These are phyloP conservation scores for Collybiopsis confluens DNA, from an alignment of 768 basidiomycete species.

Conservation along the genomic window DNA sequence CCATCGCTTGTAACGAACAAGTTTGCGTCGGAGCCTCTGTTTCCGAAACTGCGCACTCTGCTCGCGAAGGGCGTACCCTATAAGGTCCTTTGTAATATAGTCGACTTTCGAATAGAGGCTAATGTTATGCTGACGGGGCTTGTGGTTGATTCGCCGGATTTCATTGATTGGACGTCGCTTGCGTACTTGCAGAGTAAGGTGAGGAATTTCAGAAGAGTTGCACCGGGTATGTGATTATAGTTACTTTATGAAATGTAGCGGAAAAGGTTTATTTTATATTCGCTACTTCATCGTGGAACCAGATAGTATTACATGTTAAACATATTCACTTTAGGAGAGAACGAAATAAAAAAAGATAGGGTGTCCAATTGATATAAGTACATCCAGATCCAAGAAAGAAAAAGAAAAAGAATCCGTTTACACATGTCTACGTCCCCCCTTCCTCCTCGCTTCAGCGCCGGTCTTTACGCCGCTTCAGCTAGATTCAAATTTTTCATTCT, in stretches of 20 bases:
- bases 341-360: no score
- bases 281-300: no score
- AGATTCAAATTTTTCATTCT: slow-evolving; percentile 22
- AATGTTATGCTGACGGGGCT: neutral
- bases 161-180: neutral
- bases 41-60: neutral
- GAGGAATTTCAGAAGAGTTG: neutral
- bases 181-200: neutral
- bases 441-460: no score
- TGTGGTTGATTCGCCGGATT: neutral
- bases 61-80: neutral
- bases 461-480: neutral
- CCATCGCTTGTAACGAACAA: neutral
- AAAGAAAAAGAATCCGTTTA: no score
- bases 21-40: neutral
- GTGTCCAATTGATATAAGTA: no score
- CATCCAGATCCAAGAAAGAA: no score
- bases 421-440: slow-evolving; percentile 20
- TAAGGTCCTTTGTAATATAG: neutral
- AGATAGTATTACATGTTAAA: no score
- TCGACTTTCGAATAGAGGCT: neutral
- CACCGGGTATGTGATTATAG: no score
- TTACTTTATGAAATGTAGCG: no score
- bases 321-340: no score
- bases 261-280: no score